Evolutionary conservation across 176 grass and related monocot genomes (phyloP).

Genomic region (Areca catechu): DNA sequence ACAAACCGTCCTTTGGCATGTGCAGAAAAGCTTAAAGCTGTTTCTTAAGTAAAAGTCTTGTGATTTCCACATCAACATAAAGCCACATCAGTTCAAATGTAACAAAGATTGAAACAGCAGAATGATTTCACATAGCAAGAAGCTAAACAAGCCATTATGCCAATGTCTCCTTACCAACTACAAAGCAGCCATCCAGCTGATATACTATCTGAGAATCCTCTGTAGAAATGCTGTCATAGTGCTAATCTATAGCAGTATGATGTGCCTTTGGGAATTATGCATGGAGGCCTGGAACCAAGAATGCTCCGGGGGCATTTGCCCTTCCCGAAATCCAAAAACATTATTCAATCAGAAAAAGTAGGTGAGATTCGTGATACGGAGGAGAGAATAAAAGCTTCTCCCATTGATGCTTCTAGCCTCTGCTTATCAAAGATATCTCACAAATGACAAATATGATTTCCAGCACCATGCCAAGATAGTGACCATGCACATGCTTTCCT

Average conservation of each 20-base stretch:
- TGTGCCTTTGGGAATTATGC: constrained; percentile 36
- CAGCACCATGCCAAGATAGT: constrained; percentile 15
- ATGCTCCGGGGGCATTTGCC: constrained; percentile 34
- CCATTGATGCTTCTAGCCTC: constrained; percentile 18
- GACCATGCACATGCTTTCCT: constrained; percentile 1
- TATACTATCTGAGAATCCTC: constrained; percentile 41
- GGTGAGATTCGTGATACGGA: constrained; percentile 24
- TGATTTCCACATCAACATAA: constrained; percentile 2
- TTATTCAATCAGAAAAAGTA: constrained; percentile 18
- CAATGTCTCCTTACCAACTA: constrained; percentile 50
- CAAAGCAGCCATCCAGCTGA: constrained; percentile 34
- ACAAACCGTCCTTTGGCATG: constrained; percentile 19
- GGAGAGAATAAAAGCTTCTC: constrained; percentile 18
- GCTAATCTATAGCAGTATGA: constrained; percentile 57
- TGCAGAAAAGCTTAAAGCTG: too few relatives aligned
- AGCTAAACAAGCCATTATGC: constrained; percentile 25
- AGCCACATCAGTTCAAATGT: constrained; percentile 20
- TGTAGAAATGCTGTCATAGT: constrained; percentile 35
- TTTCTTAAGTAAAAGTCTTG: too few relatives aligned
- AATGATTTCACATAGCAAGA: constrained; percentile 18
- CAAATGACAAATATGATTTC: constrained; percentile 11
- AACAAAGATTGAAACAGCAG: constrained; percentile 18
- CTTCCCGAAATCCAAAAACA: constrained; percentile 23
- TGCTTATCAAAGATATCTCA: constrained; percentile 12
- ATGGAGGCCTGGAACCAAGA: constrained; percentile 39